Conservation (phyloP, 2,329 filamentous ascomycete species). For the Trichoderma polysporum region DNA sequence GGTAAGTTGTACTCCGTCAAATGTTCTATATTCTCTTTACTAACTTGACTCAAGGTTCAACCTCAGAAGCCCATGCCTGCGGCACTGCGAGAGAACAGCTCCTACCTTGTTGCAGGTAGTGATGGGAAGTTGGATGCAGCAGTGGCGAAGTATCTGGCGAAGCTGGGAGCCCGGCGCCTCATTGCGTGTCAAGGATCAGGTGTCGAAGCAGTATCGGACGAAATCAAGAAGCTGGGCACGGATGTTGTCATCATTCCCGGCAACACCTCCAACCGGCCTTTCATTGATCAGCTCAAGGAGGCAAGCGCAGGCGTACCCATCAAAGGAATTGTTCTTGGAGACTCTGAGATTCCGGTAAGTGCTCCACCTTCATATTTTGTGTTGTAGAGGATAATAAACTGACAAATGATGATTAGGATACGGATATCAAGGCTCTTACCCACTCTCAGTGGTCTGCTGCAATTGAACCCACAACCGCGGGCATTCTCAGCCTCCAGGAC, state of each 20-base stretch:
- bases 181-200: slow-evolving; percentile 1
- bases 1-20: not conserved
- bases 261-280: not conserved
- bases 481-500: slow-evolving; percentile 4
- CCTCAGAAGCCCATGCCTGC: slow-evolving; percentile 15
- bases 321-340: slow-evolving; percentile 12
- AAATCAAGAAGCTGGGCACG: not conserved
- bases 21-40: not conserved
- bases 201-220: not conserved
- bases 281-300: slow-evolving; percentile 1
- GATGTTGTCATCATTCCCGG: slow-evolving; percentile 15
- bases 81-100: slow-evolving; percentile 10
- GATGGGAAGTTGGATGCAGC: not conserved
- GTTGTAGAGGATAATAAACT: not conserved
- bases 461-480: not conserved
- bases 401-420: not conserved
- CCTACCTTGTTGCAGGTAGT: slow-evolving; percentile 8
- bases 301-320: slow-evolving; percentile 1
- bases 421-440: not conserved
- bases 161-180: slow-evolving; percentile 12
- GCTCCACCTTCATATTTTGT: not conserved
- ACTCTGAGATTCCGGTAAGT: not conserved
- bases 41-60: slow-evolving; percentile 16
- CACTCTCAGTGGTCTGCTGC: slow-evolving; percentile 4
- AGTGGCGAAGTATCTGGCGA: slow-evolving; percentile 14